Evolutionary conservation across 2,329 filamentous ascomycete genomes (phyloP).

Genomic region (Botryotinia convoluta): DNA sequence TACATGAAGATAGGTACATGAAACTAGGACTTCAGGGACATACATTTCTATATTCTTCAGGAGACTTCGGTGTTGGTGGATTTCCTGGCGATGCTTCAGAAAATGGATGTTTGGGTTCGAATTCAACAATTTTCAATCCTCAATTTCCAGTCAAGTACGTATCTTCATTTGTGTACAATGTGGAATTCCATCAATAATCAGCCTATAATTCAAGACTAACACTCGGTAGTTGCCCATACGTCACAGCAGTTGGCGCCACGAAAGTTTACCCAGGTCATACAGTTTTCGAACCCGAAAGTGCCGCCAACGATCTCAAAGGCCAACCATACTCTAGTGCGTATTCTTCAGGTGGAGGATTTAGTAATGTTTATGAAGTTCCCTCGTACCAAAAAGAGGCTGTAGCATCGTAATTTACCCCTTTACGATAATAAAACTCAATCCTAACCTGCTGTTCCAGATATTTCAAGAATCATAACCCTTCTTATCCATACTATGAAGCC

Average conservation of each 20-base stretch:
- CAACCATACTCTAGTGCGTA: constrained; percentile 49
- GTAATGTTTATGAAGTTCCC: constrained; percentile 49
- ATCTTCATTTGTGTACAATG: background rate
- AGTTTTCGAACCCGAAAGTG: constrained; percentile 41
- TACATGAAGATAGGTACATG: constrained; percentile 37
- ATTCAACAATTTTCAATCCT: constrained; percentile 48
- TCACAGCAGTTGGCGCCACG: constrained; percentile 53
- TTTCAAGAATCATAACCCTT: constrained; percentile 30
- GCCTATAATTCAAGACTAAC: background rate
- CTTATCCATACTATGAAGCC: constrained; percentile 28
- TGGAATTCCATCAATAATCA: too few relatives aligned
- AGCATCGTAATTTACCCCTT: background rate
- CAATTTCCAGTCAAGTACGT: constrained; percentile 38
- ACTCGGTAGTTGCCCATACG: constrained; percentile 43
- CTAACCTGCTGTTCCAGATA: constrained; percentile 22
- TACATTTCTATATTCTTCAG: constrained; percentile 47
- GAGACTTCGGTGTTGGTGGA: constrained; percentile 45
- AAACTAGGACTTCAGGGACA: constrained; percentile 50
- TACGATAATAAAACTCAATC: background rate
- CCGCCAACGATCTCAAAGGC: constrained; percentile 36
- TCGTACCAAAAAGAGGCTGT: constrained; percentile 45
- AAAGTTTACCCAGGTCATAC: constrained; percentile 42
- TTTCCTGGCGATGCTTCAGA: constrained; percentile 36
- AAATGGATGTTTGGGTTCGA: constrained; percentile 41
- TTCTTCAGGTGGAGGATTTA: constrained; percentile 75